Conservation (phyloP, 805 yeast species). For the Candida stauntonica region DNA sequence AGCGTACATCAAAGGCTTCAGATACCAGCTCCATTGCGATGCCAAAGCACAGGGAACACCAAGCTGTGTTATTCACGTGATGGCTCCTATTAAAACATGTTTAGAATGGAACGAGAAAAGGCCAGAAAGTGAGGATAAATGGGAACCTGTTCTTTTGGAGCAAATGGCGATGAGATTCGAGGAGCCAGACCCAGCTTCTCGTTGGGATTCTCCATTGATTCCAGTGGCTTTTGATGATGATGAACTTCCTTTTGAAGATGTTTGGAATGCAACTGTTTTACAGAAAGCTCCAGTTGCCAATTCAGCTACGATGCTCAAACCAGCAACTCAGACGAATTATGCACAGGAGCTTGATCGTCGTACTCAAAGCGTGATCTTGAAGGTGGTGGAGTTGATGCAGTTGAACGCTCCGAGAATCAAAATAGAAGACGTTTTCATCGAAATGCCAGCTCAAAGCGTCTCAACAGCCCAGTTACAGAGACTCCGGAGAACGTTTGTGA, state of each 20-base stretch:
- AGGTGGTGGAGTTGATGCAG: conserved; percentile 60
- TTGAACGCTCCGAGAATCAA: conserved; percentile 37
- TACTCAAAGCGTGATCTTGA: conserved; percentile 61
- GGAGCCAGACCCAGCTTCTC: conserved; percentile 78
- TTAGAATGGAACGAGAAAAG: conserved; percentile 51
- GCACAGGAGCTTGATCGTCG: conserved; percentile 71
- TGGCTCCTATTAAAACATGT: conserved; percentile 62
- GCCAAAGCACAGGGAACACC: conserved; percentile 81
- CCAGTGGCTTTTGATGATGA: conserved; percentile 54
- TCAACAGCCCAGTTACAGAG: conserved; percentile 79
- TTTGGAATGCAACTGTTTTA: conserved; percentile 56
- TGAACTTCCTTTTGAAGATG: conserved; percentile 56
- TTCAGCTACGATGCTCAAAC: conserved; percentile 77
- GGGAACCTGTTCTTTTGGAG: conserved; percentile 63
- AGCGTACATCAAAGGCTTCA: conserved; percentile 89
- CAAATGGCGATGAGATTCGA: conserved; percentile 83
- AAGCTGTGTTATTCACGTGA: conserved; percentile 75
- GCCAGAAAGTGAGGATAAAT: conserved; percentile 31
- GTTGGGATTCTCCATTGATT: conserved; percentile 95
- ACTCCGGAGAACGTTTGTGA: conserved; percentile 76
- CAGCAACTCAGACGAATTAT: conserved; percentile 73
- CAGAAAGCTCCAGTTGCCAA: conserved; percentile 68
- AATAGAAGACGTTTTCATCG: conserved; percentile 43
- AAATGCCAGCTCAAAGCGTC: conserved; percentile 58
- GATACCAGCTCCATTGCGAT: conserved; percentile 93